Percentiles rank a stretch among this genome's conserved stretches.
phyloP scores from a whole-genome alignment of 805 yeast genomes.

The Kazachstania taianensis region DNA sequence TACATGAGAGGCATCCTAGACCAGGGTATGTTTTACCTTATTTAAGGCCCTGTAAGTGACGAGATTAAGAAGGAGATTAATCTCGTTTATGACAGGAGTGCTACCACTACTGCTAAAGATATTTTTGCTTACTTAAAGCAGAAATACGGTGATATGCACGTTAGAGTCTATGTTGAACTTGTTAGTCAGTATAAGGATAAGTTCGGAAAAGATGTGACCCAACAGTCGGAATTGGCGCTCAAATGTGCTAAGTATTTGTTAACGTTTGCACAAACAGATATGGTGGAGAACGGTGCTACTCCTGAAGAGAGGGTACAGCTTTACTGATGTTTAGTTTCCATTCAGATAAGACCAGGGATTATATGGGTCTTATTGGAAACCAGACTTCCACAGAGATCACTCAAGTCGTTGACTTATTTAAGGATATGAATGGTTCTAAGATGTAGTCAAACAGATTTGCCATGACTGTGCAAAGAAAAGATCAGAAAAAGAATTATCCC shows the following conservation, averaged over 20 bases:
- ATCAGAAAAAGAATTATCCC: not conserved
- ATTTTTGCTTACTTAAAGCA: not conserved
- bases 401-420: not conserved
- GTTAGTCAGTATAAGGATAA: not conserved
- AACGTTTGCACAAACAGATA: not conserved
- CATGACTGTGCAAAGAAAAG: not conserved
- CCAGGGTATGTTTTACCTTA: not conserved
- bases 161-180: not conserved
- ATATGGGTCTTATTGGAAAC: not conserved
- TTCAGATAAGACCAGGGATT: not conserved
- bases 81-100: not conserved
- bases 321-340: not conserved
- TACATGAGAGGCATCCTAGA: not conserved
- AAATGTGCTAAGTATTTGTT: not conserved
- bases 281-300: not conserved
- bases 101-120: not conserved
- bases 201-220: not conserved
- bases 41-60: not conserved
- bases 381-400: not conserved
- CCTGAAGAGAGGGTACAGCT: not conserved
- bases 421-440: not conserved
- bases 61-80: not conserved
- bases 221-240: not conserved
- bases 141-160: not conserved
- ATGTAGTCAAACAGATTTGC: not conserved